Base-by-base conservation (phyloP, 305 asterid genomes). In the Fraxinus floribunda region DNA sequence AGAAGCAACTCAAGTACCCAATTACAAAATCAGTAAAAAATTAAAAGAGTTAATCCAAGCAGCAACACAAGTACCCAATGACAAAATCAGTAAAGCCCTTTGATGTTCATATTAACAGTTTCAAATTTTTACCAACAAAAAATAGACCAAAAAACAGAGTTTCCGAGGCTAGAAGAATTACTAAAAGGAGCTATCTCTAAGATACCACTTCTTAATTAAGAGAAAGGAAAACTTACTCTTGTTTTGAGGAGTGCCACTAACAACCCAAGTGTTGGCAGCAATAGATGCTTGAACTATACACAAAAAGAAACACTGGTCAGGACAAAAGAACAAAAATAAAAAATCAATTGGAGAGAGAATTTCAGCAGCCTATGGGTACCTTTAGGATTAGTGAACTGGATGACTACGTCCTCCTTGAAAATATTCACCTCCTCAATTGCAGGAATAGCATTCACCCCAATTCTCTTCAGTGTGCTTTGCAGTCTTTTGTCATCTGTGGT, bases 181-280 rank as follows among this genome's bases (percentile, higher is more conserved):
- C 39, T 64, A 46, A 46, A 13, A 46, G 24, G 36, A 2, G 26
- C 13, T 7, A 5, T 76, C n/a, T 15, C 15, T 9, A n/a, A 77
- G 72, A 29, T 36, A 11, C 5, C 32, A 64, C n/a, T 13, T 26
- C 16, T 52, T 8, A 5, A 8, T 29, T 34, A 60, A 73, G 68
- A 18, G 78, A 44, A 39, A 80, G 73, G 4, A 32, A 81, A 49
- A 81, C 93, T 11, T 93, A 93, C 97, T 91, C 88, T 93, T 93
- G 86, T 91, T 93, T 88, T 93, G 96, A 78, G 97, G 97, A 77
- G 96, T 83, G 66, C 97, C 97, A 84, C 97, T 92, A 78, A 91
- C 96, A 80, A 93, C 97, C 97, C 97, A 93, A 20, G 97, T 93
- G 91, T 93, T 93, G 86, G 97, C 97, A 71, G 97, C 93, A 36